Conservation (phyloP, 148 eudicot genomes). For the Rhododendron vialii region DNA sequence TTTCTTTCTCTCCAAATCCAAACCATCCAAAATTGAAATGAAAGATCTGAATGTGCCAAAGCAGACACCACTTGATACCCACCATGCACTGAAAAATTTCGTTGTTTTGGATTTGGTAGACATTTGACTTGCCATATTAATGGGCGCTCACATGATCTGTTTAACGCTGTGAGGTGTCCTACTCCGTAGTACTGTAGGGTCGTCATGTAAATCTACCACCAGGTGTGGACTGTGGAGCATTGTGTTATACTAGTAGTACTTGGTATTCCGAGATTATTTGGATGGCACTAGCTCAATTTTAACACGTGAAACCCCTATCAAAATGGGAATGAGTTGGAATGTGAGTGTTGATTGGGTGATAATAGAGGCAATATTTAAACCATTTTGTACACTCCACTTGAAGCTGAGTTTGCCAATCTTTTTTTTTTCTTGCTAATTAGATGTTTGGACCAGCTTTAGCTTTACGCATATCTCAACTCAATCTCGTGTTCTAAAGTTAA, state of each 20-base stretch:
- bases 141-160: background rate
- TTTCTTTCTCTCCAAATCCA: no score
- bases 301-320: background rate
- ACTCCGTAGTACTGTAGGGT: background rate
- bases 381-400: background rate
- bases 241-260: no score
- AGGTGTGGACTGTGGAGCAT: background rate
- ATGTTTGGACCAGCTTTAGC: background rate
- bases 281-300: background rate
- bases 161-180: background rate
- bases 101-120: background rate
- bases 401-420: no score
- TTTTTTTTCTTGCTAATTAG: no score
- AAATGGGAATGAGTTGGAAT: background rate
- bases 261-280: background rate
- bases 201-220: background rate
- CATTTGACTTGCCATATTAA: background rate
- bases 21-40: no score
- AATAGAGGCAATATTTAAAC: background rate
- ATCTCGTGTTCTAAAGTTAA: no score
- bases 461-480: no score
- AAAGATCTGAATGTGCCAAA: no score
- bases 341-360: background rate
- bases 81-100: no score
- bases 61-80: no score